Conservation (phyloP, 345 rosid genomes). For the Laguncularia racemosa region DNA sequence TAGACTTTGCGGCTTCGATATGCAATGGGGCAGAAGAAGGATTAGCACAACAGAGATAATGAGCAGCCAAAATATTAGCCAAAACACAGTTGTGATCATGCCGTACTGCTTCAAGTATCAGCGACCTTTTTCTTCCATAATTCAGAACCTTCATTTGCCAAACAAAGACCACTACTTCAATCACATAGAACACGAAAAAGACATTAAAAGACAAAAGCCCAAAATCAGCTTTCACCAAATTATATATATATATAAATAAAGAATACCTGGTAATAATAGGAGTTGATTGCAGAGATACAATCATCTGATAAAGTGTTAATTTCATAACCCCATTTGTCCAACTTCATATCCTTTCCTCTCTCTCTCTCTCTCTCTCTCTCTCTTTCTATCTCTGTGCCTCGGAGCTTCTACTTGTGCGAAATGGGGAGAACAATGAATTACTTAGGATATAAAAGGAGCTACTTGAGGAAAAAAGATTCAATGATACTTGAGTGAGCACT, state of each 20-base stretch:
- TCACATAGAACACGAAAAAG: not conserved
- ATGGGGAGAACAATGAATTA: too few relatives aligned
- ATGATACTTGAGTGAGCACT: too few relatives aligned
- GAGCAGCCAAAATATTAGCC: slow-evolving; percentile 76
- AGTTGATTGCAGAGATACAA: slow-evolving; percentile 63
- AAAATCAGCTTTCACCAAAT: not conserved
- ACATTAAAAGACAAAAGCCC: not conserved
- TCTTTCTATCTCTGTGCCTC: too few relatives aligned
- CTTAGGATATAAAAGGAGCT: too few relatives aligned
- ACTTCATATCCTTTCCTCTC: slow-evolving; percentile 19
- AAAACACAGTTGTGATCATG: slow-evolving; percentile 64
- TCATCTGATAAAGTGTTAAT: slow-evolving; percentile 53
- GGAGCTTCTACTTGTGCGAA: too few relatives aligned
- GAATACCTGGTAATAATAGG: slow-evolving; percentile 59
- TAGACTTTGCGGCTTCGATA: slow-evolving; percentile 49
- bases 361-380: too few relatives aligned
- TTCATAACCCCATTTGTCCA: slow-evolving; percentile 75
- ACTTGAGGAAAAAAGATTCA: too few relatives aligned
- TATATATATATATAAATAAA: not conserved
- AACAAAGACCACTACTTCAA: not conserved
- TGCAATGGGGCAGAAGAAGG: slow-evolving; percentile 30
- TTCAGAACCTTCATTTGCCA: slow-evolving; percentile 45
- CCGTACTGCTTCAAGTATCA: slow-evolving; percentile 55
- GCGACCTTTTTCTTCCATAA: slow-evolving; percentile 57
- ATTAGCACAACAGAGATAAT: slow-evolving; percentile 38